Percentiles rank a stretch among this genome's conserved stretches.
phyloP scores from a whole-genome alignment of 495 filamentous ascomycete genomes.

The Aspergillus heteromorphus region DNA sequence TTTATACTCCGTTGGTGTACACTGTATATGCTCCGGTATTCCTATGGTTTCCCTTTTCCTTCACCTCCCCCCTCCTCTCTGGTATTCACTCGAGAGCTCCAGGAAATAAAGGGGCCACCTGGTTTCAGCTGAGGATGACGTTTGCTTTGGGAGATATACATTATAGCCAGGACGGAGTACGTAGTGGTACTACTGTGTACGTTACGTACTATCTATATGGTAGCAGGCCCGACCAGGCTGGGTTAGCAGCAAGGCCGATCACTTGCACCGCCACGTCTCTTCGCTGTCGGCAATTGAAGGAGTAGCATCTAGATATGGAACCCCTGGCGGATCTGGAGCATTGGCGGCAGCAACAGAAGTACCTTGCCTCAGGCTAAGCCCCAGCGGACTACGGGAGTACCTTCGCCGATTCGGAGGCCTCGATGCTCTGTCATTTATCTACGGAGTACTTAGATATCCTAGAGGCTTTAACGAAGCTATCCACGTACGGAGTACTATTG shows the following conservation, averaged over 20 bases:
- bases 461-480: too few relatives aligned
- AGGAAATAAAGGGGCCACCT: neutral
- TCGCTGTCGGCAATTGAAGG: neutral
- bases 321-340: neutral
- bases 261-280: slow-evolving; percentile 16
- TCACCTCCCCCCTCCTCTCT: neutral
- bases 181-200: too few relatives aligned
- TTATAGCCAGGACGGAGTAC: too few relatives aligned
- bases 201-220: too few relatives aligned
- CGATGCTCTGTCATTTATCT: too few relatives aligned
- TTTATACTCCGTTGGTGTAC: too few relatives aligned
- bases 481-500: too few relatives aligned
- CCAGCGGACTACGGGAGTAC: neutral
- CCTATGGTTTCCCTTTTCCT: neutral
- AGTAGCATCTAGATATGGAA: neutral
- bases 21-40: neutral
- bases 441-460: too few relatives aligned
- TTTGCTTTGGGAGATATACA: neutral
- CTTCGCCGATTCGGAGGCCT: neutral
- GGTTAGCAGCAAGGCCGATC: neutral
- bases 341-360: neutral
- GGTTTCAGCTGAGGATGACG: slow-evolving; percentile 2
- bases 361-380: neutral
- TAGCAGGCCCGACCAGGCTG: neutral
- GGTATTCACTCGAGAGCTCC: neutral